Percentiles rank a stretch among this genome's conserved stretches.
These are phyloP conservation scores for Drosera capensis DNA, from an alignment of 148 eudicot species.

Conservation along the genomic window DNA sequence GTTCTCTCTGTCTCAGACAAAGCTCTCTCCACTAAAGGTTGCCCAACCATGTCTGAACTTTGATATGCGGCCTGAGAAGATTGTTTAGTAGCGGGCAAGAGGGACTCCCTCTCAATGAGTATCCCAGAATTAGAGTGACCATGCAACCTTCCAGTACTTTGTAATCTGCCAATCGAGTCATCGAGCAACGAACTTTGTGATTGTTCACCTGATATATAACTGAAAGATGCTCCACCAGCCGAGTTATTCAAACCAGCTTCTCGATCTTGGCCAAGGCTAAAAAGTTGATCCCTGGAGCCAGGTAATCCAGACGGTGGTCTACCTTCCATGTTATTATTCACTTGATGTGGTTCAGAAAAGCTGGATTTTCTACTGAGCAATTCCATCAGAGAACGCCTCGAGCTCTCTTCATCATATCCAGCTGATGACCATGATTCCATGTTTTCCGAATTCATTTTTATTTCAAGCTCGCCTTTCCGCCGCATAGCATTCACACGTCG, in stretches of 20 bases:
- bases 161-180: constrained; percentile 24
- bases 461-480: constrained; percentile 51
- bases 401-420: constrained; percentile 60
- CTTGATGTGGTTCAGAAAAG: constrained; percentile 25
- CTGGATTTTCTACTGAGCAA: constrained; percentile 60
- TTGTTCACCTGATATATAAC: constrained; percentile 32
- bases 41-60: constrained; percentile 17
- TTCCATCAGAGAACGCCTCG: constrained; percentile 81
- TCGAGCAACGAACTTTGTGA: constrained; percentile 20
- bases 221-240: constrained; percentile 32
- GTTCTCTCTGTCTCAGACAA: constrained; percentile 22
- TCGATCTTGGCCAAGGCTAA: constrained; percentile 25
- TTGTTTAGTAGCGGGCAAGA: constrained; percentile 22
- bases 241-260: constrained; percentile 26
- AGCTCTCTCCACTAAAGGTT: constrained; percentile 16
- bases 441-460: constrained; percentile 26
- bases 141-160: constrained; percentile 29
- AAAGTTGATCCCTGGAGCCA: constrained; percentile 36
- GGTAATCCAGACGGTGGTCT: constrained; percentile 24
- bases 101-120: constrained; percentile 30
- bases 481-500: constrained; percentile 42
- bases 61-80: constrained; percentile 27
- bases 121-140: constrained; percentile 35
- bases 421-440: constrained; percentile 47
- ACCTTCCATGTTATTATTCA: constrained; percentile 26